Base-by-base conservation (phyloP, 257 asterid species). In the Paraleonurus japonicus region DNA sequence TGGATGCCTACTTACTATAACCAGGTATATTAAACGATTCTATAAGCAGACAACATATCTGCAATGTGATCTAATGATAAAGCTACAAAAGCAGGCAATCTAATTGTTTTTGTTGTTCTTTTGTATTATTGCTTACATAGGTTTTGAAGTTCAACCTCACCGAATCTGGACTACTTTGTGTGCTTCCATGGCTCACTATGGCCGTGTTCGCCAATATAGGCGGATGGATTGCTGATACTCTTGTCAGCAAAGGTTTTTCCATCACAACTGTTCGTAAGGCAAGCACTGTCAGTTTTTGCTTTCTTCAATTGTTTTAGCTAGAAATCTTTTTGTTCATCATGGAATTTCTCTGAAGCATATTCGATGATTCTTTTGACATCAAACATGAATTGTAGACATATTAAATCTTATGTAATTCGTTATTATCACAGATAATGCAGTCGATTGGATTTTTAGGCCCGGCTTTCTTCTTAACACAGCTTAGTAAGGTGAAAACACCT, bases 1-100 rank as follows among this genome's bases (percentile, higher is more conserved):
- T 95, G 98, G 99, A 95, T 92, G 98, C 96, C 96, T 11, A 89
- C 99, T 24, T 91, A 91, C 84, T 94, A 94, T 64, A 91, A 88
- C 84, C 99, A 94, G 98, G 96, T 94, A 80, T 7, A 54, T 27
- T 62, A 5, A 65, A 62, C 59, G 26, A 28, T 76, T 48, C 65
- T 53, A 23, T 64, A 24, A 28, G 41, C 24, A 35, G 59, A 37
- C 53, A 15, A 20, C 58, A 7, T 33, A 16, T 62, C 69, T 43
- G 73, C 65, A 47, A 32, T 60, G 8, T 43, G 16, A 61, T 60
- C 13, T 11, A 28, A 19, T 27, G 33, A 17, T 26, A 28, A 58
- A 26, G 54, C 60, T 45, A 72, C 43, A 15, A 24, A 32, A 27
- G 48, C 62, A 60, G 9, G 3, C 8, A 16, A 62, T 35, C 47